Base-by-base conservation (phyloP, 192 early-diverging fungal genomes). In the Thamnidium elegans region DNA sequence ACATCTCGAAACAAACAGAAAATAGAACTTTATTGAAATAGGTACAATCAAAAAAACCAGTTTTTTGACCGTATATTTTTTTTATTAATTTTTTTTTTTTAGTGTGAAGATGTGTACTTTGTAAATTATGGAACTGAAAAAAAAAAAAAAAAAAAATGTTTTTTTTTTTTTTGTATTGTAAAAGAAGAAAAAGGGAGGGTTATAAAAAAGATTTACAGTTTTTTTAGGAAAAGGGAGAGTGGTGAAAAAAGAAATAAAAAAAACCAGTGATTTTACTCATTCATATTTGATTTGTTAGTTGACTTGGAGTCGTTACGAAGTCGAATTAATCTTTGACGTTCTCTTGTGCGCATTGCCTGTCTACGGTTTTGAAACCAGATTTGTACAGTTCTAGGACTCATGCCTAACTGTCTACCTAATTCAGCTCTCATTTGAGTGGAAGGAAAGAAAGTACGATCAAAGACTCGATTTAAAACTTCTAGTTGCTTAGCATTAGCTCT, bases 351-450 rank as follows among this genome's bases (percentile, higher is more conserved):
- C 46, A 86, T 84, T 53, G 85, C 86, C 69, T 95, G 94, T 34
- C 95, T 84, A 69, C 87, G 89, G 81, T 97, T 97, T 73, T 98
- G 95, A 75, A 98, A 98, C 95, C 95, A 98, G 55, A 97, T 92
- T 78, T 97, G 95, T 19, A 97, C 90, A 0, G 90, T 92, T 43
- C 94, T 85, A 19, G 93, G 92, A 42, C 89, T 87, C 95, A 97
- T 95, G 47, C 87, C 86, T 47, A 93, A 84, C 55, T 90, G 80
- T 58, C 84, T 80, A 60, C 90, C 92, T 0, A 97, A 79, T 21
- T 86, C 79, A 59, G 87, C 70, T 64, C 95, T 84, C 72, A 88
- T 78, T 60, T 92, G 88, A 1, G 91, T 90, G 36, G 89, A 90
- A 17, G 95, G 95, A 59, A 94, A 92, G 43, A 83, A 89, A 36